These are phyloP conservation scores for Penicillium sp. DNA, from an alignment of 2,329 filamentous ascomycete species.

Conservation along the genomic window DNA sequence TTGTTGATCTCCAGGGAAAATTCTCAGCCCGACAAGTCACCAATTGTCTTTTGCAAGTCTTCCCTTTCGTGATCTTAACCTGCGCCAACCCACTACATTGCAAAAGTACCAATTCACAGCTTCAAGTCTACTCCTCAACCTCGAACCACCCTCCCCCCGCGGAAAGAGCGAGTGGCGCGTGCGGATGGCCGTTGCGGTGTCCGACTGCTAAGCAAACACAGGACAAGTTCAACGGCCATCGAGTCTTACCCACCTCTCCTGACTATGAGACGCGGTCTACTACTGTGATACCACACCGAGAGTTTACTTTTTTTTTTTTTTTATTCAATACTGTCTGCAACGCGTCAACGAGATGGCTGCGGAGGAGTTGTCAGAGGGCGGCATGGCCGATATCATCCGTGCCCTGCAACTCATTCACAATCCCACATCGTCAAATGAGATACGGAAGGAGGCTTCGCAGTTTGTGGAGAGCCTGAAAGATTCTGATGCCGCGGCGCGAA, in stretches of 20 bases:
- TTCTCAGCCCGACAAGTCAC: conserved; percentile 21
- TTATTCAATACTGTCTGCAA: not conserved
- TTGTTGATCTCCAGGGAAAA: conserved; percentile 14
- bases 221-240: conserved; percentile 25
- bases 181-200: conserved; percentile 26
- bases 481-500: conserved; percentile 72
- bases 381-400: conserved; percentile 62
- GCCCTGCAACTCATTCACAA: conserved; percentile 87
- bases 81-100: not conserved
- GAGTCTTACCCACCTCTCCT: not conserved
- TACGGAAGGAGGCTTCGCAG: conserved; percentile 75
- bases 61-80: conserved; percentile 1
- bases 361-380: conserved; percentile 37
- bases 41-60: conserved; percentile 13
- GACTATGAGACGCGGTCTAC: not conserved
- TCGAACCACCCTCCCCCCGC: not conserved
- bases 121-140: not conserved
- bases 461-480: conserved; percentile 86
- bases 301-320: not conserved
- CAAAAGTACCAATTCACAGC: not conserved
- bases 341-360: conserved; percentile 30
- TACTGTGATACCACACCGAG: not conserved
- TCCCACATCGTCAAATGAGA: conserved; percentile 73
- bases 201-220: conserved; percentile 15
- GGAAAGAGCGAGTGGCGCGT: conserved; percentile 6